Percentiles rank a stretch among this genome's conserved stretches.
Evolutionary conservation across 345 rosid species (phyloP).

Genomic region (Gossypium sturtianum): DNA sequence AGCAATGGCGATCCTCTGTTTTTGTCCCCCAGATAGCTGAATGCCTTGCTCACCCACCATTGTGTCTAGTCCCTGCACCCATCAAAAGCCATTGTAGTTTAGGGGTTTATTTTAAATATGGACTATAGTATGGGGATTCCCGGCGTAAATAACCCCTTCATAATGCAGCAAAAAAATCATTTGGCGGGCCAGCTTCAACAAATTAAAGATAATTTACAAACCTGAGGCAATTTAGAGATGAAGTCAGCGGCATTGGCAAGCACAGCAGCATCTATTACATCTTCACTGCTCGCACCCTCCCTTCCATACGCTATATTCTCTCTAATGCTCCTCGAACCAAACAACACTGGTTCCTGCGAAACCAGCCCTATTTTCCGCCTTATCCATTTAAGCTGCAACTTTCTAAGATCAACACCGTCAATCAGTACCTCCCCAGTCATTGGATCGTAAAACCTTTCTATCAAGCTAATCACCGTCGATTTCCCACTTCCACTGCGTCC

Average conservation of each 20-base stretch:
- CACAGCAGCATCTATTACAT: conserved; percentile 53
- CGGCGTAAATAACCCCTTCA: no score
- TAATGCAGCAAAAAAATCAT: no score
- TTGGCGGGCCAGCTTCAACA: no score
- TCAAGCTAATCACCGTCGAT: conserved; percentile 65
- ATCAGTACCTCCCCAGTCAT: conserved; percentile 51
- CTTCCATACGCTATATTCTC: conserved; percentile 73
- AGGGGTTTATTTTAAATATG: no score
- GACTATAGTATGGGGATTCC: no score
- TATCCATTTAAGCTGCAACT: conserved; percentile 67
- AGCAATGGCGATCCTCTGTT: conserved; percentile 85
- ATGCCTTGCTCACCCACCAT: conserved; percentile 94
- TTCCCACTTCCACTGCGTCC: conserved; percentile 88
- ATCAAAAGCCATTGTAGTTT: not conserved
- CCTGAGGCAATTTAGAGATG: conserved; percentile 66
- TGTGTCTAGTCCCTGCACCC: conserved; percentile 60
- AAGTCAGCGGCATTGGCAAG: conserved; percentile 76
- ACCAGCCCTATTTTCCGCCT: conserved; percentile 69
- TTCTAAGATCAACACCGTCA: conserved; percentile 54
- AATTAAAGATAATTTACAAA: not conserved
- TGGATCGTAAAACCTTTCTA: conserved; percentile 81
- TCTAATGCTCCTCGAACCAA: conserved; percentile 56
- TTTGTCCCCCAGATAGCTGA: conserved; percentile 92
- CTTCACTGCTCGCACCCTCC: conserved; percentile 53
- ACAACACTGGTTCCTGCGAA: conserved; percentile 77